phyloP scores from a whole-genome alignment of 805 yeast genomes.

The Sungouiozyma intestinalis region DNA sequence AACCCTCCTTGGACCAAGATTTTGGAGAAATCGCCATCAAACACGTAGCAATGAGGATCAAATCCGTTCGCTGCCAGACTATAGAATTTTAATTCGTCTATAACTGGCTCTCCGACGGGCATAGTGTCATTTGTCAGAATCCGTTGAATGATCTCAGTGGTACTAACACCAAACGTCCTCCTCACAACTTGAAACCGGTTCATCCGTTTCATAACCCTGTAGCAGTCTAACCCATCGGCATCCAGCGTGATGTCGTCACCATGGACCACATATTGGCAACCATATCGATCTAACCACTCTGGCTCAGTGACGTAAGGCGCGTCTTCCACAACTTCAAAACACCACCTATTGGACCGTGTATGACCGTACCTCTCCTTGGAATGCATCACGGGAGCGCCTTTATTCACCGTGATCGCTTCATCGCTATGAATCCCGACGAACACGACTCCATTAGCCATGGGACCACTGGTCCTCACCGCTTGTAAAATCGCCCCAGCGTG shows the following conservation, averaged over 20 bases:
- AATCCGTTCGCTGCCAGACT: constrained; percentile 57
- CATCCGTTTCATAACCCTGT: constrained; percentile 67
- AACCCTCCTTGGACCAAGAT: constrained; percentile 19
- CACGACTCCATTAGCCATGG: constrained; percentile 30
- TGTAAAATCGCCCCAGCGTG: constrained; percentile 96
- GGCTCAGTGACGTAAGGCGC: constrained; percentile 93
- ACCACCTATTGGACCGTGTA: constrained; percentile 87
- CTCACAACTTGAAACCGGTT: constrained; percentile 89
- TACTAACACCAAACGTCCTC: constrained; percentile 86
- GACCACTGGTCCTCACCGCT: constrained; percentile 66
- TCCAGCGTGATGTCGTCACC: constrained; percentile 98
- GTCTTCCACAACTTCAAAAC: constrained; percentile 51
- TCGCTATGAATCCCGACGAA: constrained; percentile 78
- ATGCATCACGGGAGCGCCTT: constrained; percentile 93
- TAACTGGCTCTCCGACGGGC: constrained; percentile 10
- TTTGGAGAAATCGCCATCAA: constrained; percentile 33
- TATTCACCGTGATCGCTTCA: constrained; percentile 69
- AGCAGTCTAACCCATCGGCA: constrained; percentile 91
- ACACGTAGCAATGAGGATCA: constrained; percentile 44
- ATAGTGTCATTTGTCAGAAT: constrained; percentile 37
- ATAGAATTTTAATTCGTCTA: constrained; percentile 33
- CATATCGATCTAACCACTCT: constrained; percentile 56
- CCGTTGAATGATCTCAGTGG: constrained; percentile 89
- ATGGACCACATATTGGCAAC: constrained; percentile 89
- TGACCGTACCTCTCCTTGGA: constrained; percentile 72